Percentiles rank a stretch among this genome's conserved stretches.
These are phyloP conservation scores for Celoporthe dispersa DNA, from an alignment of 2,329 filamentous ascomycete genomes.

Conservation along the genomic window DNA sequence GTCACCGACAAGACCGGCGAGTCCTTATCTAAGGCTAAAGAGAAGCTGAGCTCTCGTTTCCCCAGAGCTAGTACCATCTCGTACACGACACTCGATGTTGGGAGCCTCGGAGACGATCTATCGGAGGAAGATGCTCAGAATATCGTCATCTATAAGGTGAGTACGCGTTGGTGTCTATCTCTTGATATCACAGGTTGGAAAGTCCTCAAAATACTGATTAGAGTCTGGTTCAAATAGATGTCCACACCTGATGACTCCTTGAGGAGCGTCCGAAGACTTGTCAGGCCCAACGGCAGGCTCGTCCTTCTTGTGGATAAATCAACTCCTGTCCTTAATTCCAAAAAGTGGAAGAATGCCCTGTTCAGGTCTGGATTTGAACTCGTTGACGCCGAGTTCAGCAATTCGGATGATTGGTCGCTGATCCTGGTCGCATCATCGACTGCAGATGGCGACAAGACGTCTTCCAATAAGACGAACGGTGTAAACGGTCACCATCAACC, in stretches of 20 bases:
- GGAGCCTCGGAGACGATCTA: background rate
- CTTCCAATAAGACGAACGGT: background rate
- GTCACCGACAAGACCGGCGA: background rate
- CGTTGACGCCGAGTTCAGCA: background rate
- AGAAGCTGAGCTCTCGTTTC: background rate
- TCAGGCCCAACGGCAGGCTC: background rate
- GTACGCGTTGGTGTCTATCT: background rate
- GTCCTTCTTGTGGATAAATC: constrained; percentile 1
- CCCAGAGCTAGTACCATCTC: background rate
- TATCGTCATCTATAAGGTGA: background rate
- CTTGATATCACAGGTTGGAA: background rate
- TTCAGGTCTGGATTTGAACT: background rate
- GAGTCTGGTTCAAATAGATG: background rate
- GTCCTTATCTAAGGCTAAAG: background rate
- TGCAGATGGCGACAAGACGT: background rate
- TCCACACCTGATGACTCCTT: background rate
- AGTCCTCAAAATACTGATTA: background rate
- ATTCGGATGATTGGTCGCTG: background rate
- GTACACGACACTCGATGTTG: background rate
- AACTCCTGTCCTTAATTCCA: background rate
- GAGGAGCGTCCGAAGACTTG: background rate
- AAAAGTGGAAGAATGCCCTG: background rate
- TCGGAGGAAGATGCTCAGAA: background rate
- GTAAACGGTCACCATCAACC: background rate
- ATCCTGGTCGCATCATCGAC: background rate